These are phyloP conservation scores for Neospermospora avenae DNA, from an alignment of 2,329 filamentous ascomycete species.

Conservation along the genomic window DNA sequence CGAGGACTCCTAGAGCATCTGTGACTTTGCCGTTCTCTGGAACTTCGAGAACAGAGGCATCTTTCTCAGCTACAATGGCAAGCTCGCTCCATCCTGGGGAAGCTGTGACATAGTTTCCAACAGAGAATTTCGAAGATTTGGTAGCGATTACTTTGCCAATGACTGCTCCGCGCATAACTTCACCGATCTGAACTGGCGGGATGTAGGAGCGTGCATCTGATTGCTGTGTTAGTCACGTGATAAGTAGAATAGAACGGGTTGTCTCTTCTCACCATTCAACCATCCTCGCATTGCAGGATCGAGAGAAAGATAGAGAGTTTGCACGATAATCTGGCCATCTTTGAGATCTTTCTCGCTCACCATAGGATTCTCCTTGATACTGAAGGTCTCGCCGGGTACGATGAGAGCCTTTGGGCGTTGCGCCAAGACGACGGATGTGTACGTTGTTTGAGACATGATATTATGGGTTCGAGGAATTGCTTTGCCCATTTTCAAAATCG, in stretches of 20 bases:
- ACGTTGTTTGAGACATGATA: conserved; percentile 34
- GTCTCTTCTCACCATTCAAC: conserved; percentile 46
- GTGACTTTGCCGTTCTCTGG: conserved; percentile 45
- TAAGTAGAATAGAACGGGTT: neutral
- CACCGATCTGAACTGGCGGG: conserved; percentile 64
- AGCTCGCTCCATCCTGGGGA: conserved; percentile 65
- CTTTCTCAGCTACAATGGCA: conserved; percentile 53
- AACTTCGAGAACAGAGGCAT: conserved; percentile 41
- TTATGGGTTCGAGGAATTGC: conserved; percentile 22
- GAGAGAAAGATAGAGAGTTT: conserved; percentile 61
- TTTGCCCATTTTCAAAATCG: conserved; percentile 20
- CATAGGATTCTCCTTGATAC: conserved; percentile 47
- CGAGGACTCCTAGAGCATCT: conserved; percentile 60
- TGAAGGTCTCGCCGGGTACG: conserved; percentile 64
- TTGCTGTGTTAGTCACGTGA: conserved; percentile 11
- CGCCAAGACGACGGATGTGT: conserved; percentile 51
- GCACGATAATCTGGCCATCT: conserved; percentile 61
- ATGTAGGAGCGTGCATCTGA: conserved; percentile 56
- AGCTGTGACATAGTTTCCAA: conserved; percentile 56
- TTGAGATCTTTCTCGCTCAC: conserved; percentile 48
- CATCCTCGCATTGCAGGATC: conserved; percentile 76
- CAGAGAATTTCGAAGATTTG: conserved; percentile 50
- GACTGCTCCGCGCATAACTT: conserved; percentile 62
- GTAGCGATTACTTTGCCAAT: conserved; percentile 61
- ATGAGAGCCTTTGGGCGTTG: conserved; percentile 60